phyloP scores from a whole-genome alignment of 2,329 filamentous ascomycete genomes.

The Neocatenulostroma microsporum region DNA sequence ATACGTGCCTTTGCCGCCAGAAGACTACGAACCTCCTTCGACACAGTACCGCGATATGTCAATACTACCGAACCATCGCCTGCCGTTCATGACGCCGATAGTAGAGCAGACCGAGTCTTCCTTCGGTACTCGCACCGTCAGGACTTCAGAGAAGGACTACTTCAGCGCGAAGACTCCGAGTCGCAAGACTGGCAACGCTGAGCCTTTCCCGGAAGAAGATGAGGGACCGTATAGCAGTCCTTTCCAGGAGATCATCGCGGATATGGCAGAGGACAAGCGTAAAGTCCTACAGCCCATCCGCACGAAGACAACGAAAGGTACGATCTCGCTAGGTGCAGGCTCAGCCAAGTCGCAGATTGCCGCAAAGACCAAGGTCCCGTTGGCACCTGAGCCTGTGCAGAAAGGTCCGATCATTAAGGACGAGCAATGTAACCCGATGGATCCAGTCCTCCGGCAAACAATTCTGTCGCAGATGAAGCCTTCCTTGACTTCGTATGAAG shows the following conservation, averaged over 20 bases:
- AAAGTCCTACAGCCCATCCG: conserved; percentile 47
- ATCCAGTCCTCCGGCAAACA: conserved; percentile 62
- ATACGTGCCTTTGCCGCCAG: conserved; percentile 73
- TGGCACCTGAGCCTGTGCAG: conserved; percentile 36
- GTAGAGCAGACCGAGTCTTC: conserved; percentile 92
- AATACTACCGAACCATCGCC: conserved; percentile 75
- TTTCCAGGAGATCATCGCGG: conserved; percentile 56
- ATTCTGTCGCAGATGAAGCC: conserved; percentile 71
- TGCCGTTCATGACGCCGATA: conserved; percentile 98
- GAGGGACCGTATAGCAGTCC: conserved; percentile 60
- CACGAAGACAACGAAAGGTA: conserved; percentile 40
- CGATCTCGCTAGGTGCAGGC: conserved; percentile 28
- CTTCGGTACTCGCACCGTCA: conserved; percentile 57
- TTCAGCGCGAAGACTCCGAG: conserved; percentile 70
- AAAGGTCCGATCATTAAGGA: conserved; percentile 75
- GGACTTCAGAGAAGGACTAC: conserved; percentile 47
- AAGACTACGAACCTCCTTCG: conserved; percentile 75
- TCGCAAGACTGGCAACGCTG: conserved; percentile 39
- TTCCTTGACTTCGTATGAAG: conserved; percentile 63
- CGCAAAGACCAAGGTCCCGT: conserved; percentile 15
- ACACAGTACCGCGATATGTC: conserved; percentile 73
- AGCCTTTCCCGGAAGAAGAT: conserved; percentile 33
- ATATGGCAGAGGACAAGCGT: conserved; percentile 35
- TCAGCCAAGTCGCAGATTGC: conserved; percentile 27
- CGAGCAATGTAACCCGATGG: conserved; percentile 78